Base-by-base conservation (phyloP, 306 rosid genomes). In the Abrus precatorius region DNA sequence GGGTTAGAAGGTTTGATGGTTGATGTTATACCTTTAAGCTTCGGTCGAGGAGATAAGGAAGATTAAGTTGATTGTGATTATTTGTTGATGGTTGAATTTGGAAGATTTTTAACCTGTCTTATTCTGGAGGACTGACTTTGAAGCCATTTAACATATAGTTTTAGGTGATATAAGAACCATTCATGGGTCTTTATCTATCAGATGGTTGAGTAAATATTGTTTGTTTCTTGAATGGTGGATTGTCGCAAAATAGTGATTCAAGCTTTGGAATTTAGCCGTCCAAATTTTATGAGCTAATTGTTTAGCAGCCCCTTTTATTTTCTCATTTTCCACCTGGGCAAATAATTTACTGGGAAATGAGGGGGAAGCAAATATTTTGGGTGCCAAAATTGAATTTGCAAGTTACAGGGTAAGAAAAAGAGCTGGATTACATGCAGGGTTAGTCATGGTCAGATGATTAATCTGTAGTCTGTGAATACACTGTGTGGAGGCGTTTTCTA, bases 1-100 rank as follows among this genome's bases (percentile, higher is more conserved):
- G 52, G 41, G 43, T 69, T 57, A 43, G 76, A 79, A 44, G 59
- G 55, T 79, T 11, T 79, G 49, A 7, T 69, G 11, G 34, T 57
- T 57, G 38, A 32, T 53, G 13, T 53, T 13, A 77, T 36, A 28
- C 55, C 62, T 3, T 69, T 27, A 61, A 1, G 27, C 60, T 53
- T 45, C 7, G 10, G 33, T 69, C 45, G 13, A 47, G 9, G 69
- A 49, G 63, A 43, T 34, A 36, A 60, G 54, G 12, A 28, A 47
- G 54, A 71, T 61, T 27, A 28, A 61, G 63, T 54, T 44, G 41
- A 8, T 63, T 32, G 41, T 59, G 65, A 28, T 52, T 41, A 41
- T 28, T 68, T 64, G 64, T 38, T 33, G 27, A 76, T 76, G 43
- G 27, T 38, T 28, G 7, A 55, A 10, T 50, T 36, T 65, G 40